phyloP scores from a whole-genome alignment of 1,284 basidiomycete genomes.

The Somion occarium region DNA sequence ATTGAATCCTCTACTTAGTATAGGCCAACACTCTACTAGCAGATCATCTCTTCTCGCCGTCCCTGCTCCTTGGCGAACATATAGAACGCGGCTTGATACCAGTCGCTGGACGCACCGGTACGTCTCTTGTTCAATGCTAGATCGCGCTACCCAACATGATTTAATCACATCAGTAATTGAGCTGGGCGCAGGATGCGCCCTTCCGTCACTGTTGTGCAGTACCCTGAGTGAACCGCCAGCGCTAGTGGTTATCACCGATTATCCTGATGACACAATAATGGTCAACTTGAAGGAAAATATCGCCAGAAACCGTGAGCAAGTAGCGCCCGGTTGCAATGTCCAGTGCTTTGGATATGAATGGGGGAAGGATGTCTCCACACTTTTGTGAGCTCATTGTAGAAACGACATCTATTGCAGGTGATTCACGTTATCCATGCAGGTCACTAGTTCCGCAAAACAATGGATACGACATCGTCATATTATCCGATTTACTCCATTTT shows the following conservation, averaged over 20 bases:
- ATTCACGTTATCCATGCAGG: not conserved
- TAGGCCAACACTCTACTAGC: conserved; percentile 68
- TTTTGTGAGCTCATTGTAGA: conserved; percentile 37
- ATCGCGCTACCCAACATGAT: not conserved
- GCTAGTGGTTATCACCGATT: conserved; percentile 58
- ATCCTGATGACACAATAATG: conserved; percentile 58
- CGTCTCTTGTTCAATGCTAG: conserved; percentile 8
- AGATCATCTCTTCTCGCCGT: conserved; percentile 68
- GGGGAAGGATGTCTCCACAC: conserved; percentile 42
- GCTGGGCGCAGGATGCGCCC: conserved; percentile 59
- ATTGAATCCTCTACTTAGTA: conserved; percentile 10
- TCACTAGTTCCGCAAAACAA: not conserved
- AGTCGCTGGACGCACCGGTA: conserved; percentile 35
- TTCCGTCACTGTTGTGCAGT: conserved; percentile 58
- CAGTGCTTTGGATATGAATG: conserved; percentile 54
- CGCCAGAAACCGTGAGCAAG: conserved; percentile 37
- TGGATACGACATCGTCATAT: conserved; percentile 56
- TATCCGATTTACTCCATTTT: conserved; percentile 71
- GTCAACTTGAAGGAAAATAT: conserved; percentile 52
- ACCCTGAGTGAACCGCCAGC: conserved; percentile 40
- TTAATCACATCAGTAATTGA: conserved; percentile 46
- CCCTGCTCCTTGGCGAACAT: conserved; percentile 57
- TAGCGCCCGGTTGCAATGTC: conserved; percentile 37
- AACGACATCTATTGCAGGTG: not conserved
- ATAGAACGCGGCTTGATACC: conserved; percentile 52